Evolutionary conservation across 345 rosid genomes (phyloP).

Genomic region (Moringa oleifera): DNA sequence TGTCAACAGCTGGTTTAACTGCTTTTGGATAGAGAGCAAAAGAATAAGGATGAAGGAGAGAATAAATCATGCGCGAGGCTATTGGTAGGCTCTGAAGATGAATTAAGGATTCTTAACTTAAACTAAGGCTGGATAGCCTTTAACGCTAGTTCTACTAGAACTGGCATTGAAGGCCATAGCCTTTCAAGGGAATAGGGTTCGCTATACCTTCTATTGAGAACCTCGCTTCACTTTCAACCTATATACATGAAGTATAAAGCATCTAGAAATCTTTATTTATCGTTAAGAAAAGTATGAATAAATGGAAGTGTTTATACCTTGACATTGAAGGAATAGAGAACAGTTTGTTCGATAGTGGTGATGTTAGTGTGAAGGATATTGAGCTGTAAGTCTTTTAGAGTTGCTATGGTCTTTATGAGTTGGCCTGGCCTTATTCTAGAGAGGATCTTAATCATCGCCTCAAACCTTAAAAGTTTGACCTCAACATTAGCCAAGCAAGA

Average conservation of each 20-base stretch:
- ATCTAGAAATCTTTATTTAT: too few relatives aligned
- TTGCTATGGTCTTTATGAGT: conserved; percentile 71
- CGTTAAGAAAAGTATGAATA: neutral
- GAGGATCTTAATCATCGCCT: conserved; percentile 93
- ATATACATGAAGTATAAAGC: conserved; percentile 9
- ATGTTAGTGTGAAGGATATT: conserved; percentile 86
- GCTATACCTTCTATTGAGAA: conserved; percentile 86
- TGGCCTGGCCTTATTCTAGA: conserved; percentile 92
- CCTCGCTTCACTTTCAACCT: conserved; percentile 67
- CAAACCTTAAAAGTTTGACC: conserved; percentile 85
- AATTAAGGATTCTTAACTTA: too few relatives aligned
- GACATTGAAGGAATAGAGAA: conserved; percentile 88
- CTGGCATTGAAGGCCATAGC: too few relatives aligned
- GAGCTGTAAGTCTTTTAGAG: conserved; percentile 85
- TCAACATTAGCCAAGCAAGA: conserved; percentile 84
- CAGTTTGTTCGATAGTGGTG: conserved; percentile 94
- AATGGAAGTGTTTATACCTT: conserved; percentile 43
- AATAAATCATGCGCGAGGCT: too few relatives aligned
- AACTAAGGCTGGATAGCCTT: too few relatives aligned
- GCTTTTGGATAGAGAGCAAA: too few relatives aligned
- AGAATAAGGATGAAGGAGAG: too few relatives aligned
- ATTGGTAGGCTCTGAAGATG: too few relatives aligned
- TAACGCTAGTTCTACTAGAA: too few relatives aligned
- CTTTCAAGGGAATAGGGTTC: conserved; percentile 73
- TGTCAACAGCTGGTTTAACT: too few relatives aligned